Conservation (phyloP, 805 yeast genomes). For the Ogataea pignaliae region DNA sequence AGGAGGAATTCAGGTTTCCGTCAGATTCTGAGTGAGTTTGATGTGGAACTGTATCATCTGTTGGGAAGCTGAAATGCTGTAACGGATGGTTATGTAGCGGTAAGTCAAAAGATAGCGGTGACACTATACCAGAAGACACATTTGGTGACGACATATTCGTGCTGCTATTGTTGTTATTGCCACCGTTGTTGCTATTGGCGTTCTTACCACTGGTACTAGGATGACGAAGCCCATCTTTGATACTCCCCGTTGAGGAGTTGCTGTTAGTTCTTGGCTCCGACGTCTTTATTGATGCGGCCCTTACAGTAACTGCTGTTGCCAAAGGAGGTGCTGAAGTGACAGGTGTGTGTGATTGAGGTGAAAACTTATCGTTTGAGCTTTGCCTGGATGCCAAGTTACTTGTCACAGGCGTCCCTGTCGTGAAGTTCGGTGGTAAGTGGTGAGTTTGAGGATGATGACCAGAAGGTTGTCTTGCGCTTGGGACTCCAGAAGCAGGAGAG, state of each 20-base stretch:
- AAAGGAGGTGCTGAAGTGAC: constrained; percentile 3
- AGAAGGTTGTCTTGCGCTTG: constrained; percentile 27
- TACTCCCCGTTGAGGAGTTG: constrained; percentile 1
- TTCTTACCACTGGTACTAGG: background rate
- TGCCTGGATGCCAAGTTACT: background rate
- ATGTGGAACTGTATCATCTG: constrained; percentile 21
- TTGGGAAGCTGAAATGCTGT: constrained; percentile 15
- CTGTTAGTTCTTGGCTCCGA: constrained; percentile 5
- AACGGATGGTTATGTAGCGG: constrained; percentile 16
- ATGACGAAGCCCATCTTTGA: background rate
- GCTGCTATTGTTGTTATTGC: background rate
- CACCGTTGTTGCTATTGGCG: background rate
- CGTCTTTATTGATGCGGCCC: constrained; percentile 2
- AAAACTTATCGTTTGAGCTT: background rate
- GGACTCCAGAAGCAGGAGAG: constrained; percentile 22
- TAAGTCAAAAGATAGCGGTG: constrained; percentile 18
- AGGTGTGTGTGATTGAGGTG: background rate
- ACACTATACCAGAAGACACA: constrained; percentile 8
- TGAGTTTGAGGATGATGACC: constrained; percentile 5
- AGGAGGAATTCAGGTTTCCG: too few relatives aligned
- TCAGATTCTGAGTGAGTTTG: constrained; percentile 10
- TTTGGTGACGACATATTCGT: background rate
- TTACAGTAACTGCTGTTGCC: constrained; percentile 4
- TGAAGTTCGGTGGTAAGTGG: background rate
- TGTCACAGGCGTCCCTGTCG: background rate